These are phyloP conservation scores for Aquanectria penicillioides DNA, from an alignment of 2,329 filamentous ascomycete genomes.

Conservation along the genomic window DNA sequence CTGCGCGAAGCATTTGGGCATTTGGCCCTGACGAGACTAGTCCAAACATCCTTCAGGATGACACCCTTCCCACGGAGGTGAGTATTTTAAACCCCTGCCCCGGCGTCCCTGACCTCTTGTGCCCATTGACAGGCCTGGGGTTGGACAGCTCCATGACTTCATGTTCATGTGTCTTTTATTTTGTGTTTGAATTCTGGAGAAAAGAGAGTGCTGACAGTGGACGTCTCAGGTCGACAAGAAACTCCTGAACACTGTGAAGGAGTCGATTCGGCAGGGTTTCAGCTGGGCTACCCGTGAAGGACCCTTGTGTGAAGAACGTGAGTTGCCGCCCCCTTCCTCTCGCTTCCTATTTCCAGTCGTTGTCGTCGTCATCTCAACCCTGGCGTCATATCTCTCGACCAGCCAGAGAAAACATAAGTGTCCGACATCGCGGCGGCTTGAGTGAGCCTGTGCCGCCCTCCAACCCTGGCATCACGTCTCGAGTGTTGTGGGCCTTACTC, in stretches of 20 bases:
- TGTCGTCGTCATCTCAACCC: constrained; percentile 13
- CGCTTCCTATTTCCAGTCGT: constrained; percentile 3
- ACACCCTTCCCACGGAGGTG: constrained; percentile 90
- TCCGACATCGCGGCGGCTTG: constrained; percentile 20
- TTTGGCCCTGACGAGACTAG: constrained; percentile 96
- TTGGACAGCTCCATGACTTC: constrained; percentile 1
- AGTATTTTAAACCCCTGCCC: constrained; percentile 38
- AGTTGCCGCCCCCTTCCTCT: constrained; percentile 52
- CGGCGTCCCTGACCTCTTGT: background rate
- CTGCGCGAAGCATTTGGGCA: constrained; percentile 95
- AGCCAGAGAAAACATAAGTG: constrained; percentile 14
- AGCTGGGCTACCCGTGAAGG: constrained; percentile 96
- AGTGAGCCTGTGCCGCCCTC: constrained; percentile 30
- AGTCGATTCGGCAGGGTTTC: constrained; percentile 95
- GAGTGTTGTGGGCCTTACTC: constrained; percentile 30
- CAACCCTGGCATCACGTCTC: constrained; percentile 15
- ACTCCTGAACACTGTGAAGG: constrained; percentile 84
- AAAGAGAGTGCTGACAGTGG: constrained; percentile 13
- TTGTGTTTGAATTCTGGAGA: background rate
- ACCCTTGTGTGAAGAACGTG: constrained; percentile 95
- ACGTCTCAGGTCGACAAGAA: constrained; percentile 83
- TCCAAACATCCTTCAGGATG: constrained; percentile 95
- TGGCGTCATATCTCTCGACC: constrained; percentile 8
- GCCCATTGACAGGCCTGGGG: background rate
- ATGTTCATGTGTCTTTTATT: too few relatives aligned